phyloP scores from a whole-genome alignment of 1,284 basidiomycete genomes.

The Pulveroboletus sp. region DNA sequence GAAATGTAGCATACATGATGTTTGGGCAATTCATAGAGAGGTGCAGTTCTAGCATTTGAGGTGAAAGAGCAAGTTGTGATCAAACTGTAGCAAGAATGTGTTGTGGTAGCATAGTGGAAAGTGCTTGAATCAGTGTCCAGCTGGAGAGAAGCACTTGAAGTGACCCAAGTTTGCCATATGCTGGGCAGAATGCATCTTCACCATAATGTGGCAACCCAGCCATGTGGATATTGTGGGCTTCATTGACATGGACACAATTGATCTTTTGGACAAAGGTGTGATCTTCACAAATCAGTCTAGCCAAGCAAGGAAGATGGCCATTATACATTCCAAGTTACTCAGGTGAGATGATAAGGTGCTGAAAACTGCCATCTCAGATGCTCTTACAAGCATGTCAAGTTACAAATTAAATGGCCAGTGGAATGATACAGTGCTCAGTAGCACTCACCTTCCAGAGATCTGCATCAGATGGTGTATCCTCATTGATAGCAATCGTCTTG shows the following conservation, averaged over 20 bases:
- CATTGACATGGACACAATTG: not conserved
- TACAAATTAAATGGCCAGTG: too few relatives aligned
- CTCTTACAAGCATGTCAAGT: not conserved
- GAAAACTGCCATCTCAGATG: not conserved
- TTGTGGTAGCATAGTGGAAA: conserved; percentile 1
- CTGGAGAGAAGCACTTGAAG: not conserved
- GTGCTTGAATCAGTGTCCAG: not conserved
- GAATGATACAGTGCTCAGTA: too few relatives aligned
- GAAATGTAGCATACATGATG: conserved; percentile 3
- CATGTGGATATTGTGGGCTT: conserved; percentile 14
- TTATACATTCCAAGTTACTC: conserved; percentile 5
- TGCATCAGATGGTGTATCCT: not conserved
- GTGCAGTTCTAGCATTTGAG: not conserved
- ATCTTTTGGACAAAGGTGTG: not conserved
- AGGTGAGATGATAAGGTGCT: conserved; percentile 10
- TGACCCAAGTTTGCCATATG: not conserved
- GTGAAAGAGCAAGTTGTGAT: not conserved
- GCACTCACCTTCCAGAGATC: not conserved
- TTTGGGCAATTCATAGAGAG: conserved; percentile 2
- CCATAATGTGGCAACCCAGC: conserved; percentile 4
- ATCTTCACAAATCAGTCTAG: not conserved
- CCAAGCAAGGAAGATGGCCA: conserved; percentile 4
- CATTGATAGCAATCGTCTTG: not conserved
- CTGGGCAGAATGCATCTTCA: not conserved
- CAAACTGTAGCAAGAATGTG: not conserved